phyloP scores from a whole-genome alignment of 2,329 filamentous ascomycete genomes.

The Talaromyces sp. region DNA sequence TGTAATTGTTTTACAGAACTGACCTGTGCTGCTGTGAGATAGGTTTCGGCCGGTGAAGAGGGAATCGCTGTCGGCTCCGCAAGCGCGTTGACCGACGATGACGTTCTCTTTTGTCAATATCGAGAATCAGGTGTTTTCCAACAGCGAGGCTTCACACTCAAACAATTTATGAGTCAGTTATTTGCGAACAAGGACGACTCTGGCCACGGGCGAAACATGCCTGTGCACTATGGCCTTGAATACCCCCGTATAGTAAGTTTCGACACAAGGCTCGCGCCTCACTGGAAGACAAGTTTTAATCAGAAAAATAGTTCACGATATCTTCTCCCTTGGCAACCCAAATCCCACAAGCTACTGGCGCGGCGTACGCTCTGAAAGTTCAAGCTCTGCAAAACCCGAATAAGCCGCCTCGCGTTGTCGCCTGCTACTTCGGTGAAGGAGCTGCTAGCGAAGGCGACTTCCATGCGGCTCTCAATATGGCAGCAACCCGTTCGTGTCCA shows the following conservation, averaged over 20 bases:
- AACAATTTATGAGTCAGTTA: slow-evolving; percentile 91
- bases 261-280: not conserved
- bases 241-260: slow-evolving; percentile 72
- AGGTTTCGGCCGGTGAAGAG: slow-evolving; percentile 82
- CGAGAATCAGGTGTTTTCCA: slow-evolving; percentile 87
- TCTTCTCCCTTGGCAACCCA: slow-evolving; percentile 83
- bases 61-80: slow-evolving; percentile 87
- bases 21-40: not conserved
- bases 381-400: slow-evolving; percentile 69
- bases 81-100: slow-evolving; percentile 72
- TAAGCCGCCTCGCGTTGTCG: slow-evolving; percentile 62
- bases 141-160: slow-evolving; percentile 79
- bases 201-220: slow-evolving; percentile 89
- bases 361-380: slow-evolving; percentile 82
- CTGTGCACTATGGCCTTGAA: slow-evolving; percentile 86
- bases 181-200: slow-evolving; percentile 80
- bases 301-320: slow-evolving; percentile 63
- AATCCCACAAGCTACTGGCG: slow-evolving; percentile 80
- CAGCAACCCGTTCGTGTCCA: slow-evolving; percentile 80
- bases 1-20: not conserved
- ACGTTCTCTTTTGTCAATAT: slow-evolving; percentile 93
- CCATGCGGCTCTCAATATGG: slow-evolving; percentile 85
- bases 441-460: slow-evolving; percentile 90
- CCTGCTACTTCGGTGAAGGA: slow-evolving; percentile 86
- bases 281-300: not conserved